A percentile compares a stretch with the other conserved stretches of the same genome.
These are phyloP conservation scores for Nidularia pulvinata DNA, from an alignment of 768 basidiomycete genomes.

Conservation along the genomic window DNA sequence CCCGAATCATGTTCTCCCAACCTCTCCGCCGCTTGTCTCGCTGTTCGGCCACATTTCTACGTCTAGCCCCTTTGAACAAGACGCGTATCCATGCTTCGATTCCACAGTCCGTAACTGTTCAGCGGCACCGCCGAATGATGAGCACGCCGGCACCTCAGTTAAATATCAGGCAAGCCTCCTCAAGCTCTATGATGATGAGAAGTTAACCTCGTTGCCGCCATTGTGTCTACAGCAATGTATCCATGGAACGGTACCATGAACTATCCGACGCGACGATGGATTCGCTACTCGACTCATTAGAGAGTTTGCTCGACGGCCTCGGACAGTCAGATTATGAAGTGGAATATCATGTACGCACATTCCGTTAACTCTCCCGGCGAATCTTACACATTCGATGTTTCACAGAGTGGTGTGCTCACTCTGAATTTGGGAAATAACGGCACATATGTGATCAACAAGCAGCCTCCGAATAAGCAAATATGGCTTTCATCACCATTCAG, in stretches of 20 bases:
- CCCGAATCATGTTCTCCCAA: slow-evolving; percentile 19
- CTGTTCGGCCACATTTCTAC: slow-evolving; percentile 12
- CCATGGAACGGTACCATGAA: slow-evolving; percentile 65
- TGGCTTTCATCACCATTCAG: slow-evolving; percentile 92
- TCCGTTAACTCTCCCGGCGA: not conserved
- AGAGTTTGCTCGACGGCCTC: slow-evolving; percentile 63
- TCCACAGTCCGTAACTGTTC: not conserved
- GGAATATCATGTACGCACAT: slow-evolving; percentile 75
- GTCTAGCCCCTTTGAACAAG: slow-evolving; percentile 12
- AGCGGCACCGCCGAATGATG: slow-evolving; percentile 24
- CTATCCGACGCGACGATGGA: slow-evolving; percentile 83
- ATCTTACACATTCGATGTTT: not conserved
- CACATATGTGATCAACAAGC: slow-evolving; percentile 96
- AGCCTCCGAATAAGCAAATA: slow-evolving; percentile 96
- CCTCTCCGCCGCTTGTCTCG: slow-evolving; percentile 20
- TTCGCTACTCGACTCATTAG: slow-evolving; percentile 69
- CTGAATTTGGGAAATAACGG: slow-evolving; percentile 73
- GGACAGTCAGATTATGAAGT: slow-evolving; percentile 70
- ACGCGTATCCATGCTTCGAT: not conserved
- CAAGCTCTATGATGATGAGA: no score
- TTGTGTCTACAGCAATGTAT: slow-evolving; percentile 33
- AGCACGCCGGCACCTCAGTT: slow-evolving; percentile 60
- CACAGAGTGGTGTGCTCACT: slow-evolving; percentile 91
- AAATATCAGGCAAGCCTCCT: slow-evolving; percentile 46
- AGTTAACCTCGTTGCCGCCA: not conserved